Base-by-base conservation (phyloP, 495 filamentous ascomycete genomes). In the Pyrenula massariospora region DNA sequence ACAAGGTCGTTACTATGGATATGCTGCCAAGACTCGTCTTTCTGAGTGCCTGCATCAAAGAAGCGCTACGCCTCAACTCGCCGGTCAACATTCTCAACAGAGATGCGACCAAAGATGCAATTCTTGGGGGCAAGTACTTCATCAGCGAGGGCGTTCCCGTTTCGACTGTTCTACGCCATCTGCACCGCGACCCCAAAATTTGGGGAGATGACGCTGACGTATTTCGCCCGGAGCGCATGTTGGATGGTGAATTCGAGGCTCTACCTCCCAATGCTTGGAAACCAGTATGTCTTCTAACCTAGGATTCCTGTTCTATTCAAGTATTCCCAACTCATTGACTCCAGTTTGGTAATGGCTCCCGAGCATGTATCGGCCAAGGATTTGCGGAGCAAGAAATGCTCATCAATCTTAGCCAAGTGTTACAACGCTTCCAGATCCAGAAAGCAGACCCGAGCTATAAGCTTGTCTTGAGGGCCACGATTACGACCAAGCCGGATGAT, bases 301-400 rank as follows among this genome's bases (percentile, higher is more conserved):
- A 49, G 22, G 54, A 48, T 10, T 0, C n/a, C 2, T 54, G 11
- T 10, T 24, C 20, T 36, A 31, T 36, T 22, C 52, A 22, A 53
- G 15, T n/a, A 48, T 53, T 56, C 63, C 1, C 42, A 22, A 42
- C 31, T 57, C 54, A 49, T 59, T 31, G 57, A 57, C 50, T 60
- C 74, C 76, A 1, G 81, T 81, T 56, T 82, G 83, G n/a, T 84
- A 79, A 52, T 42, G 83, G 83, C 3, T 57, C 65, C 54, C 61
- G 75, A 51, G 70, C 61, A 10, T 78, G 75, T 55, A 77, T 78
- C 57, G 83, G 83, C 2, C 70, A 81, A 11, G 71, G 77, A 0
- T 86, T 85, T 60, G 83, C 83, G 19, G 81, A 78, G 81, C 83
- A 85, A 63, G 82, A 85, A 64, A 68, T 77, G 1, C 58, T 82